Evolutionary conservation across 202 grass and related monocot species (phyloP).

Genomic region (Sporobolus alterniflorus): DNA sequence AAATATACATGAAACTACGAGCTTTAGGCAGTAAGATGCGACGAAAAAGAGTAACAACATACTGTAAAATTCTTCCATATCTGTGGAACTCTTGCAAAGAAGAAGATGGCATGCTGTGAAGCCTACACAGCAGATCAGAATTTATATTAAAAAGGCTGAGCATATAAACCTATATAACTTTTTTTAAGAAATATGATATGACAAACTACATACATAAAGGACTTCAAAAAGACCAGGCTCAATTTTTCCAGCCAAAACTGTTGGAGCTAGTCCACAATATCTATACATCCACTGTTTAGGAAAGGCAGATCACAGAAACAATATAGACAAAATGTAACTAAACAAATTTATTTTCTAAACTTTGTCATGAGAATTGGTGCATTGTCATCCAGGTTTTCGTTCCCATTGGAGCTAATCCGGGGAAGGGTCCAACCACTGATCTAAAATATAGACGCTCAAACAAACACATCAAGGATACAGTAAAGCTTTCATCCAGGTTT

Average conservation of each 20-base stretch:
- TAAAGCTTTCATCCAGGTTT: constrained; percentile 85
- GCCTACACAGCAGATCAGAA: constrained; percentile 56
- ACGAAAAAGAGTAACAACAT: constrained; percentile 33
- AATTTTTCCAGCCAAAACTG: constrained; percentile 79
- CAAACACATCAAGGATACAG: constrained; percentile 72
- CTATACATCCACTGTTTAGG: constrained; percentile 58
- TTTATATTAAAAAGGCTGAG: constrained; percentile 17
- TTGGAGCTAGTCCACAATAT: constrained; percentile 92
- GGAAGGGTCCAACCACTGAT: too few species aligned
- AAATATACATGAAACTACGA: neutral
- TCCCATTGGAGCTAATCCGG: too few species aligned
- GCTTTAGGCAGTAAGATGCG: neutral
- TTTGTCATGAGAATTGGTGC: neutral
- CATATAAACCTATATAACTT: constrained; percentile 1
- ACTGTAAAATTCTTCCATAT: constrained; percentile 97
- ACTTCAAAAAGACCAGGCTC: constrained; percentile 94
- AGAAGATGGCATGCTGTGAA: constrained; percentile 94
- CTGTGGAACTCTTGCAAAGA: constrained; percentile 96
- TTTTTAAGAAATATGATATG: constrained; percentile 9
- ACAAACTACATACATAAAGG: constrained; percentile 73
- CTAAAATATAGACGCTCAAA: constrained; percentile 8
- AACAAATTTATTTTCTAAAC: constrained; percentile 6
- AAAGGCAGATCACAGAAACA: constrained; percentile 34
- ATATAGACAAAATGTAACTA: neutral
- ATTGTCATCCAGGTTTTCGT: neutral